These are phyloP conservation scores for Quercus berberidifolia DNA, from an alignment of 306 rosid genomes.

Conservation along the genomic window DNA sequence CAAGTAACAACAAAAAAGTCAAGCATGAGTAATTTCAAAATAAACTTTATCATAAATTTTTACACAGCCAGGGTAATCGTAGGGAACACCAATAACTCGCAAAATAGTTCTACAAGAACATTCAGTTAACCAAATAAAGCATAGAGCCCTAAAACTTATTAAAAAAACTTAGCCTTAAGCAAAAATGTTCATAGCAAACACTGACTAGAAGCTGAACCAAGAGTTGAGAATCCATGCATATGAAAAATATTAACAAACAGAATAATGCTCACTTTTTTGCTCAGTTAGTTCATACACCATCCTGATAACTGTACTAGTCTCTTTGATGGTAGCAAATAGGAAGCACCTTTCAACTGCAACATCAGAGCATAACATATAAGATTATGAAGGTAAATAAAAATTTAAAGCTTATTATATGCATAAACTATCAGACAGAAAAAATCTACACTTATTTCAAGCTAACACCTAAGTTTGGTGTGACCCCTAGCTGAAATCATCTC, in stretches of 20 bases:
- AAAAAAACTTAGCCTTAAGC: neutral
- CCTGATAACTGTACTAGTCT: slow-evolving; percentile 11
- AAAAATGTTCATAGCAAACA: neutral
- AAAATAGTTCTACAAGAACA: too few relatives aligned
- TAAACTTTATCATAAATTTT: too few relatives aligned
- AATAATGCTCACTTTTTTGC: slow-evolving; percentile 62
- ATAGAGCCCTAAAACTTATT: neutral
- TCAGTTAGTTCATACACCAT: slow-evolving; percentile 76
- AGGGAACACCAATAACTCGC: too few relatives aligned
- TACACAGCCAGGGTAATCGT: too few relatives aligned
- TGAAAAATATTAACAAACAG: neutral
- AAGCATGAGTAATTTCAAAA: too few relatives aligned
- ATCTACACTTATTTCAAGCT: neutral
- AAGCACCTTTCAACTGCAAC: slow-evolving; percentile 27
- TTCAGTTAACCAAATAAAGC: too few relatives aligned
- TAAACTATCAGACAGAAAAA: neutral
- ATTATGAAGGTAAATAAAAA: neutral
- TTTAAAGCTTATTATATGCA: neutral
- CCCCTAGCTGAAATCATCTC: neutral
- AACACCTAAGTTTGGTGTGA: neutral
- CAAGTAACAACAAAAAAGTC: too few relatives aligned
- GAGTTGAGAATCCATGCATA: neutral
- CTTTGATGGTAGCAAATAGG: slow-evolving; percentile 7
- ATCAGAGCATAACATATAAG: neutral
- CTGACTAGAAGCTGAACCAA: neutral